phyloP scores from a whole-genome alignment of 1,139 yeast species.

The Hansenula anomala region DNA sequence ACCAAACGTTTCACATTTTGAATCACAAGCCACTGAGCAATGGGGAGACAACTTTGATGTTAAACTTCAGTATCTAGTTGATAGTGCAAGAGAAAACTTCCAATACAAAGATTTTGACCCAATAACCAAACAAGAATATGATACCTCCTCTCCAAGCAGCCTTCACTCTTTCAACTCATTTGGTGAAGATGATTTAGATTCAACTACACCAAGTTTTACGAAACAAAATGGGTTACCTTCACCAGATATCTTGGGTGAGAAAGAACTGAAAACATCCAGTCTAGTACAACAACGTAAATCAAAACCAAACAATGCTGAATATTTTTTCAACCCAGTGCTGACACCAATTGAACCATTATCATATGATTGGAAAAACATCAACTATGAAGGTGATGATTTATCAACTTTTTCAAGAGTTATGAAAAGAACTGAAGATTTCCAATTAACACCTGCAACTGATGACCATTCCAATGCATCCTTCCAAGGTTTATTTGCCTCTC shows the following conservation, averaged over 20 bases:
- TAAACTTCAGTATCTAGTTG: not conserved
- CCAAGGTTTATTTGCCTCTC: not conserved
- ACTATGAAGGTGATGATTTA: not conserved
- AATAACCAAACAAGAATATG: too few species aligned
- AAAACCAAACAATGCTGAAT: not conserved
- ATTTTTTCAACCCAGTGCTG: not conserved
- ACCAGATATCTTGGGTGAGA: not conserved
- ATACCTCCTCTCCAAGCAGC: not conserved
- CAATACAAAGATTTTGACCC: not conserved
- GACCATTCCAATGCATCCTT: not conserved
- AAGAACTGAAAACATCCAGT: not conserved
- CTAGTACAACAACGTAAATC: not conserved
- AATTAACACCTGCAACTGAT: not conserved
- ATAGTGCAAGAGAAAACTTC: not conserved
- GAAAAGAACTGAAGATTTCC: constrained; percentile 1
- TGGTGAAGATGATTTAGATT: not conserved
- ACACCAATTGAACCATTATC: not conserved
- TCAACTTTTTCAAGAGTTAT: not conserved
- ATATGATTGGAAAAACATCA: not conserved
- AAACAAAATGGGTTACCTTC: not conserved
- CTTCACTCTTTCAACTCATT: not conserved
- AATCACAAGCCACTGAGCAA: not conserved
- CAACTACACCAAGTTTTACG: not conserved
- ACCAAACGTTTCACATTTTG: not conserved
- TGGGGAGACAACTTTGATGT: not conserved